A percentile compares a stretch with the other conserved stretches of the same genome.
These are phyloP conservation scores for Aurinia saxatilis DNA, from an alignment of 345 rosid genomes.

Conservation along the genomic window DNA sequence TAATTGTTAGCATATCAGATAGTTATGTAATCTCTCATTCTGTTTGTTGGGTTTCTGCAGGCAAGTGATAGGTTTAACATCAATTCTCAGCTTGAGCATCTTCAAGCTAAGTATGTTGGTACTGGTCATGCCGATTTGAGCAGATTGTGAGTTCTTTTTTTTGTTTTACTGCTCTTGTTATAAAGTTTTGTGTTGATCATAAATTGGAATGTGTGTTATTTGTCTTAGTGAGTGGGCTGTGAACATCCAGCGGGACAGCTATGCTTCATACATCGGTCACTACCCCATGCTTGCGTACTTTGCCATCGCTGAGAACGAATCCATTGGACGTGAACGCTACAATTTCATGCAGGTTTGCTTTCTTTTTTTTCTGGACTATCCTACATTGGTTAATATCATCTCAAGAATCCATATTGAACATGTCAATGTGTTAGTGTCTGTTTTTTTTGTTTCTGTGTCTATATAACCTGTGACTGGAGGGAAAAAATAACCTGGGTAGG, in stretches of 20 bases:
- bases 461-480: neutral
- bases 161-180: too few relatives aligned
- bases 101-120: conserved; percentile 95
- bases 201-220: neutral
- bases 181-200: too few relatives aligned
- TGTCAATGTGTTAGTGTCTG: neutral
- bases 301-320: conserved; percentile 88
- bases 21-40: neutral
- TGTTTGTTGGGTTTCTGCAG: conserved; percentile 34
- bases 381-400: neutral
- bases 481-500: neutral
- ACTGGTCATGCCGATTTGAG: conserved; percentile 92
- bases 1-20: neutral
- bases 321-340: conserved; percentile 88
- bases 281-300: conserved; percentile 75
- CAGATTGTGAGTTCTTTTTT: conserved; percentile 55
- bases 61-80: conserved; percentile 98
- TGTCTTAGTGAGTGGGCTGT: conserved; percentile 81
- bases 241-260: conserved; percentile 89
- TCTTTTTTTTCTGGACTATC: neutral
- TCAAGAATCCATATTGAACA: too few relatives aligned
- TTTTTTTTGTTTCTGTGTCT: neutral
- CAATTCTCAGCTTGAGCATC: conserved; percentile 97
- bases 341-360: conserved; percentile 76
- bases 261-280: conserved; percentile 84